These are phyloP conservation scores for Corylus avellana DNA, from an alignment of 306 rosid species.

Conservation along the genomic window DNA sequence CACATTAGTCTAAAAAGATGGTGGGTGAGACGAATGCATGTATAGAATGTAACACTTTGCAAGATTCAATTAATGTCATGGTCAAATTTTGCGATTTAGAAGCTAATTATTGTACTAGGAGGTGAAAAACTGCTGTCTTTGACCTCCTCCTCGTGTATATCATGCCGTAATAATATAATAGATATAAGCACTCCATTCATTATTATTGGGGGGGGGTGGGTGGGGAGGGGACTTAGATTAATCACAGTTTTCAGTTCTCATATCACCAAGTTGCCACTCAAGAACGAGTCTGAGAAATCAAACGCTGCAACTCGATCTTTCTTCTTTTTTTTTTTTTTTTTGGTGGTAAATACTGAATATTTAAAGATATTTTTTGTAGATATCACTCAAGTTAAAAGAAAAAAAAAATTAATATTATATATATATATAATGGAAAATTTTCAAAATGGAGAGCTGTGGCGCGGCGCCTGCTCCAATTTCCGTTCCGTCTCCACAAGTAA, in stretches of 20 bases:
- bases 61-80: not conserved
- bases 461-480: no score
- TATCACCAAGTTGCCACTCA: not conserved
- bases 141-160: constrained; percentile 20
- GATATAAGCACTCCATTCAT: not conserved
- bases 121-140: constrained; percentile 32
- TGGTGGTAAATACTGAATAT: not conserved
- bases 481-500: no score
- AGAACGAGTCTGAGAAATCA: not conserved
- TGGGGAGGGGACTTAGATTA: not conserved
- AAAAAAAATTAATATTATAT: no score
- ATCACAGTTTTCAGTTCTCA: not conserved
- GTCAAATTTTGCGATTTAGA: constrained; percentile 44
- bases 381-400: no score
- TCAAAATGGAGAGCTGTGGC: no score
- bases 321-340: not conserved
- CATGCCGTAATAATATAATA: not conserved
- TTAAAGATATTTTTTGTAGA: no score
- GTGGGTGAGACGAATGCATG: no score
- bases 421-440: no score
- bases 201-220: not conserved
- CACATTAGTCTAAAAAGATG: no score
- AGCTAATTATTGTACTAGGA: constrained; percentile 30
- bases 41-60: no score
- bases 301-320: not conserved